These are phyloP conservation scores for Mycena citricolor DNA, from an alignment of 1,284 basidiomycete species.

Conservation along the genomic window DNA sequence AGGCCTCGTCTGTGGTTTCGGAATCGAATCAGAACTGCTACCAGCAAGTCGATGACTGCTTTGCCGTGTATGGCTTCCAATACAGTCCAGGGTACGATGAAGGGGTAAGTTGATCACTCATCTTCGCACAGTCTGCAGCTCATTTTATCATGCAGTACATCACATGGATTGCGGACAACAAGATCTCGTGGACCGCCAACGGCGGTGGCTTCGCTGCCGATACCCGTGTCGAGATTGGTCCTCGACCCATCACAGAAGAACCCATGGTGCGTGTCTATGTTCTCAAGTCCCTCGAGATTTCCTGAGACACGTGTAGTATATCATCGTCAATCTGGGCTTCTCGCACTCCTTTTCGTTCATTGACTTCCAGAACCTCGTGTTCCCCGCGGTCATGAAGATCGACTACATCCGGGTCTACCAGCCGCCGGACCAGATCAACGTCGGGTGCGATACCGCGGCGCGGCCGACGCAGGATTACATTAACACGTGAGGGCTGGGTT, in stretches of 20 bases:
- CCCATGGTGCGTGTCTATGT: constrained; percentile 51
- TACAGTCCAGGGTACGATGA: constrained; percentile 38
- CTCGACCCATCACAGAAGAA: constrained; percentile 59
- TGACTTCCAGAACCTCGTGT: constrained; percentile 50
- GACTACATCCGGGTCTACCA: constrained; percentile 79
- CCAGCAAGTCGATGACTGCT: constrained; percentile 43
- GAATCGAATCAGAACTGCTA: constrained; percentile 29
- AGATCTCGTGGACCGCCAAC: constrained; percentile 55
- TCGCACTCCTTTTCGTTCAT: constrained; percentile 62
- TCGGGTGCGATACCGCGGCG: constrained; percentile 70
- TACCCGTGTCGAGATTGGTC: constrained; percentile 45
- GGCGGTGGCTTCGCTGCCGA: constrained; percentile 55
- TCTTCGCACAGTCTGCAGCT: constrained; percentile 3
- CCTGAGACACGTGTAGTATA: constrained; percentile 48
- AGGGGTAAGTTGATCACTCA: constrained; percentile 9
- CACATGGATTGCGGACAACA: constrained; percentile 52
- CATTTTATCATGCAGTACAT: constrained; percentile 40
- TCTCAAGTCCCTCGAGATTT: not conserved
- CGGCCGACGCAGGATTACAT: constrained; percentile 69
- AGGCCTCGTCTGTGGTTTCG: constrained; percentile 28
- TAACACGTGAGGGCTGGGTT: constrained; percentile 40
- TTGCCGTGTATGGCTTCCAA: constrained; percentile 48
- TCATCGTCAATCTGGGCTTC: constrained; percentile 76
- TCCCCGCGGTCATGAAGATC: constrained; percentile 58
- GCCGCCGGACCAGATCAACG: constrained; percentile 51